Base-by-base conservation (phyloP, 352 stramenopile species). In the Pythium sukuiense region DNA sequence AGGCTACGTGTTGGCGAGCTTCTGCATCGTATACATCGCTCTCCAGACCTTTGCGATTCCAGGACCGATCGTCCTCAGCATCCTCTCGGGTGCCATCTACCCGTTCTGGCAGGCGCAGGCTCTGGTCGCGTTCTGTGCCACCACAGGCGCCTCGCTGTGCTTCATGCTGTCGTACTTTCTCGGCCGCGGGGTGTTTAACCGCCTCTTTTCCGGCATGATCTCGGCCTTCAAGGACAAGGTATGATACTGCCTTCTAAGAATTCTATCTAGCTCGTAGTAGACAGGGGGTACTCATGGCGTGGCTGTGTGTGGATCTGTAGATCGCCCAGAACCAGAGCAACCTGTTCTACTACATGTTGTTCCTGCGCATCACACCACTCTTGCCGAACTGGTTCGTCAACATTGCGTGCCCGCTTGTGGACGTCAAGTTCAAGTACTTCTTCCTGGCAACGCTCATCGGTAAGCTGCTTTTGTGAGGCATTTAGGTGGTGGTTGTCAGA, bases 331-430 rank as follows among this genome's bases (percentile, higher is more conserved):
- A 96, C 70, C 81, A 87, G 55, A 61, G 70, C 45, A 96, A 96
- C 58, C 50, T 96, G 32, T 92, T 96, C 52, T 96, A 93, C 73
- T 96, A 96, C 69, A 61, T 96, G 64, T 71, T 96, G n/a, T 96
- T 96, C 65, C 74, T 96, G 45, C 80, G 88, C 24, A 90, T 96
- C 65, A 96, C 88, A 27, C 88, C 88, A 26, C 57, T 96, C 43
- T 65, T 96, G 58, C 88, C 88, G 16, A 96, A 96, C 73, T 96
- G 88, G 88, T 95, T 95, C 55, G 86, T 96, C 62, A 96, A 96
- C 64, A 90, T 96, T 41, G 87, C 87, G 29, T 93, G 83, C 37
- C 88, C 88, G 37, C 74, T 96, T 0, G 88, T 96, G 0, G 86
- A 82, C 46, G 86, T 96, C 46, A 77, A 83, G 53, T 92, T 95